A percentile compares a stretch with the other conserved stretches of the same genome.
Evolutionary conservation across 2,329 filamentous ascomycete genomes (phyloP).

Genomic region (Fusarium agapanthi): DNA sequence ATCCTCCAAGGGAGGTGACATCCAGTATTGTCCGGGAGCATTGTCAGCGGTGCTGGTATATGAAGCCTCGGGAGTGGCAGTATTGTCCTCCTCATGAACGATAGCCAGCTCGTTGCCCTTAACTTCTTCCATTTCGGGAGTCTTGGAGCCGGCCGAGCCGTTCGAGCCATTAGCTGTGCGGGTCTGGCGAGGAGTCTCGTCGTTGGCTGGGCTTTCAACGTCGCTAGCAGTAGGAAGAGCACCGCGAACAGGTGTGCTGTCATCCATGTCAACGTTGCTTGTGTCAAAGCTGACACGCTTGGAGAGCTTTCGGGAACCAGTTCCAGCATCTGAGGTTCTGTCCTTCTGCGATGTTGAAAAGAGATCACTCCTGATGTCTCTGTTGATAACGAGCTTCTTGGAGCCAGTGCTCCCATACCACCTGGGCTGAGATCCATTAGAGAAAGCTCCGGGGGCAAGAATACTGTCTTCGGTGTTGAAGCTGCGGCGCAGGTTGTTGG

Average conservation of each 20-base stretch:
- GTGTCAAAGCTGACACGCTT: conserved; percentile 95
- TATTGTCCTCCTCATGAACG: conserved; percentile 74
- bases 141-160: conserved; percentile 46
- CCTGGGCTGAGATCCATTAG: conserved; percentile 69
- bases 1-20: conserved; percentile 77
- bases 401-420: conserved; percentile 75
- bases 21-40: conserved; percentile 84
- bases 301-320: conserved; percentile 64
- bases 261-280: conserved; percentile 55
- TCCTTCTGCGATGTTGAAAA: conserved; percentile 69
- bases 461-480: conserved; percentile 88
- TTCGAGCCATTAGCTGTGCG: conserved; percentile 55
- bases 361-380: conserved; percentile 79
- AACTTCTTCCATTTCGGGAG: conserved; percentile 75
- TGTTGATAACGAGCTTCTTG: conserved; percentile 93
- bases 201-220: conserved; percentile 41
- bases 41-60: conserved; percentile 48
- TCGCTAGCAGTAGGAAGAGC: conserved; percentile 49
- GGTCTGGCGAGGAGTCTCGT: conserved; percentile 59
- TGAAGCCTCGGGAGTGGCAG: conserved; percentile 42
- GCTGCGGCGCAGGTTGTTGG: conserved; percentile 83
- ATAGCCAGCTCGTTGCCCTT: conserved; percentile 80
- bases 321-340: conserved; percentile 52
- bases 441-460: conserved; percentile 85
- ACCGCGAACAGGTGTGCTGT: conserved; percentile 46